Conservation (phyloP, 768 basidiomycete species). For the Termitomyces sp. region DNA sequence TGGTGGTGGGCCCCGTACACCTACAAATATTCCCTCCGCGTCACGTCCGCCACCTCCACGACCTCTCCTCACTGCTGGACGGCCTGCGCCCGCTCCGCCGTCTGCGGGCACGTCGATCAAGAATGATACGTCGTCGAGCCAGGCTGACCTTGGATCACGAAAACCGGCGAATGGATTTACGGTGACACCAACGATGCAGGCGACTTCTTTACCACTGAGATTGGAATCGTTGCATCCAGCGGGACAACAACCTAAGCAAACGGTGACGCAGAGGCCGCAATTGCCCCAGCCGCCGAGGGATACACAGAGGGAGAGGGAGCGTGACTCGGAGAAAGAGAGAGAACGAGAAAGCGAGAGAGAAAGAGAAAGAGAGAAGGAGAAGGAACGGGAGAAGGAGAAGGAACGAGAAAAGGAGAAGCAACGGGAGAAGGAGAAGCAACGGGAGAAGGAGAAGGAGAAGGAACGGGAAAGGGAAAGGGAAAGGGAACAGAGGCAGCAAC, state of each 20-base stretch:
- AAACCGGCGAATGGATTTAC: constrained; percentile 53
- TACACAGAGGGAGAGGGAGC: constrained; percentile 33
- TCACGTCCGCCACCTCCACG: constrained; percentile 66
- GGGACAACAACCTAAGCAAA: constrained; percentile 16
- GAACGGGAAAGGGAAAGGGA: constrained; percentile 16
- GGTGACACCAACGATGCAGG: constrained; percentile 21
- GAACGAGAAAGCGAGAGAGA: constrained; percentile 20
- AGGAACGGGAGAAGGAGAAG: constrained; percentile 12
- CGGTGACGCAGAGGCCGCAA: constrained; percentile 8
- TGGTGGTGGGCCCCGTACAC: constrained; percentile 1
- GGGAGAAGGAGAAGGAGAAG: constrained; percentile 17
- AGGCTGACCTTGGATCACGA: constrained; percentile 61
- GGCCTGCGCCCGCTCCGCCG: constrained; percentile 46
- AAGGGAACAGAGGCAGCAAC: constrained; percentile 26
- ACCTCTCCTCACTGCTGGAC: constrained; percentile 54
- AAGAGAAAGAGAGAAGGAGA: constrained; percentile 22
- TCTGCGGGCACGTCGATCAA: constrained; percentile 19
- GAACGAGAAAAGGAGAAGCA: constrained; percentile 20
- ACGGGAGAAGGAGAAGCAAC: constrained; percentile 19
- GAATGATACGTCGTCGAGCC: constrained; percentile 51
- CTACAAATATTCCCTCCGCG: constrained; percentile 31
- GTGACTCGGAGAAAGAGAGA: constrained; percentile 6
- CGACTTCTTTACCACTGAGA: constrained; percentile 32
- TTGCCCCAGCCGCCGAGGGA: constrained; percentile 19
- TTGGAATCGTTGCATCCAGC: constrained; percentile 41